Base-by-base conservation (phyloP, 2,329 filamentous ascomycete genomes). In the Talaromyces sp. region DNA sequence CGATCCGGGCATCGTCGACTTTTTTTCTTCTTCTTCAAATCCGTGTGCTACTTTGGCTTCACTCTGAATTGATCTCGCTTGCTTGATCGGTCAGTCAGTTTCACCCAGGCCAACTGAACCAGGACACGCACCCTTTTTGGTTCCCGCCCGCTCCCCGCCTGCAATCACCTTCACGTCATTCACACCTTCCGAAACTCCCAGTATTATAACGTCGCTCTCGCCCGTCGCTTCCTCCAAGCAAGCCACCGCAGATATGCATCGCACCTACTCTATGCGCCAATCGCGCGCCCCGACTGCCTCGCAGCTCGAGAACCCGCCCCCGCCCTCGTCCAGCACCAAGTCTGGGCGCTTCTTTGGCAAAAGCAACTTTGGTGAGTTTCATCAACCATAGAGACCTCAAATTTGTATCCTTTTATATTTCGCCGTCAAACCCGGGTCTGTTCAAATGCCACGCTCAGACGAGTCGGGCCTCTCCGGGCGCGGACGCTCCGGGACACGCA, bases 221-320 rank as follows among this genome's bases (percentile, higher is more conserved):
- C 58, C 26, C n/a, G 19, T 55, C 32, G 24, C 38, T 46, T 13
- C 43, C 14, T 26, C 17, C 17, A 46, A 19, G 43, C 21, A 46
- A 46, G 43, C 49, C 24, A 43, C 31, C 55, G 46, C 35, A 71
- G 72, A 64, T 65, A 99, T 99, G 93, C 95, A 99, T 86, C 92
- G 93, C 77, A 97, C 95, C 67, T 99, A 98, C 78, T 96, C 92
- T 71, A 96, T 97, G 95, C 93, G 95, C 88, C 90, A 96, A 80
- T 89, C 90, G 78, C 89, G 95, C 84, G 91, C 91, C 78, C 95
- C 95, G 55, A 99, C 95, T 67, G 95, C 95, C 73, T 96, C 92
- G 73, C 87, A 91, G 75, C 82, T 90, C 64, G 84, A 98, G 86
- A 98, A 92, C 78, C 95, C 95, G 55, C 95, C 93, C 63, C 95